Evolutionary conservation across 2,329 filamentous ascomycete genomes (phyloP).

Genomic region (Aspergillus pseudoviridinutans): DNA sequence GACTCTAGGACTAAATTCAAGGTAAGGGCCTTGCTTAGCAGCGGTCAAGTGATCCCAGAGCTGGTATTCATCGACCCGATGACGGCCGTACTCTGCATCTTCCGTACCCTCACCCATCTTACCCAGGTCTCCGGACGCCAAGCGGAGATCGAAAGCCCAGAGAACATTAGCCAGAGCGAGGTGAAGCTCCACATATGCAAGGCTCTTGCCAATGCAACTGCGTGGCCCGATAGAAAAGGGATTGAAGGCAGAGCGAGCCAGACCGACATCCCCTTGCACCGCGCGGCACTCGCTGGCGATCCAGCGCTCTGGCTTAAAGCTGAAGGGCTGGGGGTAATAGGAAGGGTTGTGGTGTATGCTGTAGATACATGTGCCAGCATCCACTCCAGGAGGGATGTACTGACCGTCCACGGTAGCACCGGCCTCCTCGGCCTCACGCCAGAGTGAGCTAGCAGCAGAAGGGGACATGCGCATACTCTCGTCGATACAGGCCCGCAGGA

Average conservation of each 20-base stretch:
- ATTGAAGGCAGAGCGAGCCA: conserved; percentile 5
- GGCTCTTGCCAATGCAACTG: conserved; percentile 19
- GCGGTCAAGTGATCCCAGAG: background rate
- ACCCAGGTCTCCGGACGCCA: background rate
- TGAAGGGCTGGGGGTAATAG: conserved; percentile 27
- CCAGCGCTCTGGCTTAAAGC: conserved; percentile 32
- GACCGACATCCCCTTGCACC: conserved; percentile 13
- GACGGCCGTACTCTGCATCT: background rate
- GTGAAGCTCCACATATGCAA: conserved; percentile 19
- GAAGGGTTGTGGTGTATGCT: conserved; percentile 27
- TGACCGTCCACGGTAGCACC: conserved; percentile 26
- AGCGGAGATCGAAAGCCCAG: background rate
- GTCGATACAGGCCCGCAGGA: conserved; percentile 42
- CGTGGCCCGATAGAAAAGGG: conserved; percentile 21
- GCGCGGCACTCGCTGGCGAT: conserved; percentile 12
- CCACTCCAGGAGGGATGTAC: conserved; percentile 24
- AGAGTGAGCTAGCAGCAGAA: conserved; percentile 21
- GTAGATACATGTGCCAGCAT: conserved; percentile 27
- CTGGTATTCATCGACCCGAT: background rate
- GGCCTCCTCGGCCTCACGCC: conserved; percentile 23
- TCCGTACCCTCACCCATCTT: background rate
- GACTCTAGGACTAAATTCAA: background rate
- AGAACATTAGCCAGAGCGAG: conserved; percentile 12
- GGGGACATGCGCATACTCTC: conserved; percentile 31
- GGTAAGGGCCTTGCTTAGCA: background rate